Evolutionary conservation across 2,329 filamentous ascomycete genomes (phyloP).

Genomic region (Penicillium palitans): DNA sequence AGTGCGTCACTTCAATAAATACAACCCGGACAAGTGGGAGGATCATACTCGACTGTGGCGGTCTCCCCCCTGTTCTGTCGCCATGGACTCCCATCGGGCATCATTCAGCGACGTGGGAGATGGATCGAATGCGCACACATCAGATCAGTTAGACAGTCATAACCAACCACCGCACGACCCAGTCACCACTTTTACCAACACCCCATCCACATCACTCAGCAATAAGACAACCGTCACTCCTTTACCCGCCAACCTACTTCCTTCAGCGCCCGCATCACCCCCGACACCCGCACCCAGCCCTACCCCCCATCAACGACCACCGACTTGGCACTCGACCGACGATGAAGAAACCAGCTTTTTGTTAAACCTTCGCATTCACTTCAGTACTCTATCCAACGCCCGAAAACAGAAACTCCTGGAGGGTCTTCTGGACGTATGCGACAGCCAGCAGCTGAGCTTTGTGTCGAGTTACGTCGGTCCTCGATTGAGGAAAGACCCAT

Average conservation of each 20-base stretch:
- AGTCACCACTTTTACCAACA: slow-evolving; percentile 20
- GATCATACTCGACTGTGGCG: slow-evolving; percentile 1
- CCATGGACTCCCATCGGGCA: slow-evolving; percentile 23
- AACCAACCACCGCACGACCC: slow-evolving; percentile 27
- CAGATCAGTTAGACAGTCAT: slow-evolving; percentile 37
- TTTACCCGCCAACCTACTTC: slow-evolving; percentile 61
- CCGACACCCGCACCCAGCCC: slow-evolving; percentile 68
- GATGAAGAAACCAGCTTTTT: slow-evolving; percentile 81
- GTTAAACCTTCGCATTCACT: slow-evolving; percentile 75
- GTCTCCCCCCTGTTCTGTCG: slow-evolving; percentile 9
- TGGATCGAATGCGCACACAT: slow-evolving; percentile 18
- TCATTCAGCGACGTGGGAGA: slow-evolving; percentile 23
- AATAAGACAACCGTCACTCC: slow-evolving; percentile 47
- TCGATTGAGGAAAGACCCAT: slow-evolving; percentile 91
- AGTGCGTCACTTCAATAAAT: slow-evolving; percentile 2
- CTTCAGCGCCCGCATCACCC: slow-evolving; percentile 65
- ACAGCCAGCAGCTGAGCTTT: slow-evolving; percentile 91
- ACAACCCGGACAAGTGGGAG: slow-evolving; percentile 1
- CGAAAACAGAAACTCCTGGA: slow-evolving; percentile 80
- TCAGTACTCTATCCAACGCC: slow-evolving; percentile 71
- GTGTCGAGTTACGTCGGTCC: slow-evolving; percentile 96
- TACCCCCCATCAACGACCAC: slow-evolving; percentile 61
- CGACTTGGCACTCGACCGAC: slow-evolving; percentile 47
- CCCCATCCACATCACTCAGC: slow-evolving; percentile 24
- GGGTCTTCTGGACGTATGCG: slow-evolving; percentile 89